phyloP scores from a whole-genome alignment of 257 asterid genomes.

The Perilla frutescens region DNA sequence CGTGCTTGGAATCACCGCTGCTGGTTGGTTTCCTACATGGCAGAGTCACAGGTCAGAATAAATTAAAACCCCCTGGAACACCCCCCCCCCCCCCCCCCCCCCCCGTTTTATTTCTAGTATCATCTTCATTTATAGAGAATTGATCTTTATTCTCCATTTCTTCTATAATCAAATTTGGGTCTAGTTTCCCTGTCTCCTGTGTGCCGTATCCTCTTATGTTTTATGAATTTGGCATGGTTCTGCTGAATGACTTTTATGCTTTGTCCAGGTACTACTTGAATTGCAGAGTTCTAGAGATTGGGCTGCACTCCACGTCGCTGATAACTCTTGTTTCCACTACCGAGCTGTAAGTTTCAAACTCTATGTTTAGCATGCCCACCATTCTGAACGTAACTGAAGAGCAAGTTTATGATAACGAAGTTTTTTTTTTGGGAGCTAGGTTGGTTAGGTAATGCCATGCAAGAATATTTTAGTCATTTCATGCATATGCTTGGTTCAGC shows the following conservation, averaged over 20 bases:
- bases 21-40: slow-evolving; percentile 95
- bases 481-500: neutral
- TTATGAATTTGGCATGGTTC: slow-evolving; percentile 23
- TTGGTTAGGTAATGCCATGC: neutral
- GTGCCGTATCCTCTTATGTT: neutral
- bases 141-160: slow-evolving; percentile 15
- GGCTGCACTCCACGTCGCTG: slow-evolving; percentile 91
- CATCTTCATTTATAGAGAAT: slow-evolving; percentile 11
- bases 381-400: slow-evolving; percentile 22
- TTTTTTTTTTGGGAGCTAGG: slow-evolving; percentile 3
- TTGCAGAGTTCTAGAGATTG: slow-evolving; percentile 67
- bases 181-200: slow-evolving; percentile 5
- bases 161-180: slow-evolving; percentile 7
- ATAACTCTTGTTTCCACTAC: slow-evolving; percentile 97
- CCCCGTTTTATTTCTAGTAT: slow-evolving; percentile 13
- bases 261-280: slow-evolving; percentile 66
- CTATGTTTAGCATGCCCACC: slow-evolving; percentile 19
- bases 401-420: slow-evolving; percentile 25
- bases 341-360: slow-evolving; percentile 68
- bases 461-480: neutral
- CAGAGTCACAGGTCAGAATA: slow-evolving; percentile 65
- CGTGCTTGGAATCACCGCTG: slow-evolving; percentile 98
- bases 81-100: neutral
- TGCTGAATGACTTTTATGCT: slow-evolving; percentile 26
- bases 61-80: neutral